A percentile compares a stretch with the other conserved stretches of the same genome.
Conservation (phyloP, 768 basidiomycete species). For the Thelephora ganbajun region DNA sequence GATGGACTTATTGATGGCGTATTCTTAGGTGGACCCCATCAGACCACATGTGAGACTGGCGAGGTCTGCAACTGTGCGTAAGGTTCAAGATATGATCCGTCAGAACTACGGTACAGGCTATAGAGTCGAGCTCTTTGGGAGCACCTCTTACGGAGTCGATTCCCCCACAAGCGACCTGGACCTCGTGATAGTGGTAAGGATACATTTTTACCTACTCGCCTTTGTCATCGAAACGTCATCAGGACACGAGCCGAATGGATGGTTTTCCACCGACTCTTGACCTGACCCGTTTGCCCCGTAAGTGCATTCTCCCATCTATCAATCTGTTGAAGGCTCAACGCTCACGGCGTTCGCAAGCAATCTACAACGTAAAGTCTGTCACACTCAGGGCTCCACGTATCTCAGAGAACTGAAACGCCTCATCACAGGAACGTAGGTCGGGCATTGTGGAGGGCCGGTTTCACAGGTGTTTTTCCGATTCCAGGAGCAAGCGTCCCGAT, state of each 20-base stretch:
- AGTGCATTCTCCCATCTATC: constrained; percentile 3
- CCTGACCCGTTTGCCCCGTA: constrained; percentile 17
- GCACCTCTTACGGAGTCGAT: constrained; percentile 33
- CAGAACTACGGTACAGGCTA: constrained; percentile 20
- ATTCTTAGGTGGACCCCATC: too few species aligned
- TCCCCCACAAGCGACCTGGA: constrained; percentile 32
- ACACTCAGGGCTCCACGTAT: background rate
- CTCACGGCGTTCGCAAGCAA: constrained; percentile 9
- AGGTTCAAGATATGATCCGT: constrained; percentile 16
- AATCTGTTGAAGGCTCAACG: background rate
- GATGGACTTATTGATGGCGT: too few species aligned
- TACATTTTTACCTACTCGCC: background rate
- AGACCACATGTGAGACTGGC: background rate
- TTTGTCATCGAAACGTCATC: background rate
- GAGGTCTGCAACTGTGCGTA: constrained; percentile 4
- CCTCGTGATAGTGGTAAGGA: constrained; percentile 33
- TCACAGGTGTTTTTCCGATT: constrained; percentile 14
- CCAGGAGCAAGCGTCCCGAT: constrained; percentile 23
- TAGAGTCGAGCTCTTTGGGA: constrained; percentile 31
- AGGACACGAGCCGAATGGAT: constrained; percentile 20
- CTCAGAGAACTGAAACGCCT: background rate
- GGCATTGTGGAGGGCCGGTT: constrained; percentile 20
- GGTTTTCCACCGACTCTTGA: constrained; percentile 18
- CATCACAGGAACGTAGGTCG: constrained; percentile 18
- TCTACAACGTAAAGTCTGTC: constrained; percentile 19